Base-by-base conservation (phyloP, 2,329 filamentous ascomycete genomes). In the Paraphaeosphaeria minitans region DNA sequence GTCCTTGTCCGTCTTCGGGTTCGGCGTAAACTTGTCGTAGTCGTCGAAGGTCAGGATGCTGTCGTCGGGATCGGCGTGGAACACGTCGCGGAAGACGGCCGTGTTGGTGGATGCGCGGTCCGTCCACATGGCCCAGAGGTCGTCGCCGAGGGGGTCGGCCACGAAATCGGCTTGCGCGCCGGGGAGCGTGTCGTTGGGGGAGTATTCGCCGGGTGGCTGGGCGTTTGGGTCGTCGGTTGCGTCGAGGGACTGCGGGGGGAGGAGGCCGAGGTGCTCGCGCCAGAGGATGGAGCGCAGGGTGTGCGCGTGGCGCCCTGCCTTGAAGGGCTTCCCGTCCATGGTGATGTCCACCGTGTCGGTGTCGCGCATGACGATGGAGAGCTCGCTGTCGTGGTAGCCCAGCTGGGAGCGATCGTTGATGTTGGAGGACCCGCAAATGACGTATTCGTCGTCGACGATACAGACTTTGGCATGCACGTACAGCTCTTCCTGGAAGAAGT, bases 401-500 rank as follows among this genome's bases (percentile, higher is more conserved):
- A 95, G 80, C 77, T 97, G 93, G 52, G 91, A 87, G 56, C 94
- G 89, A 74, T 98, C 94, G 75, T 97, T 98, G 68, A 97, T 83
- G 77, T 97, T 98, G 63, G 91, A 92, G 27, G 89, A 93, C 19
- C 92, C 92, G 72, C 92, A 95, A 54, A 97, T 87, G 1, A 91
- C 92, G 49, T 92, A 84, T 55, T 88, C 87, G 75, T 98, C 94
- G 72, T 98, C 93, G 1, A 89, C 90, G 66, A 97, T 94, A 65
- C 95, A 84, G 55, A 97, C 83, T 79, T 98, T 99, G 29, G 88
- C 90, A 75, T 99, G 95, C 49, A 98, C 89, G 75, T 99, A 99
- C 1, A 98, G 85, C 76, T 99, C 94, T 75, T 99, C 95, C 73
- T 97, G 94, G 59, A 98, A 89, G 82, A 95, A 96, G 73, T 96